Base-by-base conservation (phyloP, 495 filamentous ascomycete genomes). In the Lepraria neglecta region DNA sequence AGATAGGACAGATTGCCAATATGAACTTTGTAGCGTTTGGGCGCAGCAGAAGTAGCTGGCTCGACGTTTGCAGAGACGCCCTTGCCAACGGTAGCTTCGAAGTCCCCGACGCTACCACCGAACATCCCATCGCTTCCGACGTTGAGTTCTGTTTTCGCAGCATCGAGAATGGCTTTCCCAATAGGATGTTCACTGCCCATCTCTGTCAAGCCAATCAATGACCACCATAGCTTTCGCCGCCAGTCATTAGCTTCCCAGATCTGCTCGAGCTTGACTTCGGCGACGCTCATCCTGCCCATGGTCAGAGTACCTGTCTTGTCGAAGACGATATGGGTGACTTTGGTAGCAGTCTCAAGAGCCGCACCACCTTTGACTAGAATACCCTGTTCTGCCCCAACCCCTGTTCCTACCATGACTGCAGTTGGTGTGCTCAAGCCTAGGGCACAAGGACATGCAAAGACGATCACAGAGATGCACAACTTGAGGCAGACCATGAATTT, bases 291-390 rank as follows among this genome's bases (percentile, higher is more conserved):
- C 71, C 89, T 91, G 0, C 94, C 94, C 59, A 91, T 84, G 0
- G 94, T 99, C 65, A 99, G 77, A 2, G 94, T 99, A 31, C 94
- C 94, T 4, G 94, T 99, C 79, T 99, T 99, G 75, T 99, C 94
- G n/a, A 97, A 84, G n/a, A 99, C 91, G 46, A 97, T 82, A 60
- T 95, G 87, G 17, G 84, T 92, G 68, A 99, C 81, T 68, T 90
- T 92, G 4, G 92, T 99, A 0, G 92, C 89, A 3, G 84, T 92
- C 73, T 99, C 94, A 15, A 99, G 77, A 31, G 92, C 90, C 44
- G 90, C 92, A 31, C 94, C 94, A 56, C 95, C 92, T 71, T 99
- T 99, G 71, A 97, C 88, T 2, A 99, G 79, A 68, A 99, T 99
- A 9, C 94, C 94, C 67, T 96, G 87, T 69, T 96, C 90, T n/a